phyloP scores from a whole-genome alignment of 73 alveolate genomes.

The Diophrys sp. region DNA sequence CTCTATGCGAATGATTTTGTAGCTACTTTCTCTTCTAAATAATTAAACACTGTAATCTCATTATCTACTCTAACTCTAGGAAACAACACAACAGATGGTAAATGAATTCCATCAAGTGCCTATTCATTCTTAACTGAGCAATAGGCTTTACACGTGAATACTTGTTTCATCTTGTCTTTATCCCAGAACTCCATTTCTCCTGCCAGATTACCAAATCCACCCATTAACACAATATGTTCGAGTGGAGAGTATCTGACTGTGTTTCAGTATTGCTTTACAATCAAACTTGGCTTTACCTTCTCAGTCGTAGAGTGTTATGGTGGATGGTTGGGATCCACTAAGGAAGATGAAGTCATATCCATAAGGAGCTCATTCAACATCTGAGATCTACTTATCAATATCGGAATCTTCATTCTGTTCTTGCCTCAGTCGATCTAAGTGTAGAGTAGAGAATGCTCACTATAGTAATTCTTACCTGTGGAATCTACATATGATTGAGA shows the following conservation, averaged over 20 bases:
- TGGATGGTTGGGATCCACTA: constrained; percentile 57
- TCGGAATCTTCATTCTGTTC: constrained; percentile 38
- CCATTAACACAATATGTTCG: constrained; percentile 43
- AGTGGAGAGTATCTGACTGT: constrained; percentile 64
- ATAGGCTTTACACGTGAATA: constrained; percentile 58
- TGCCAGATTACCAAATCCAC: constrained; percentile 77
- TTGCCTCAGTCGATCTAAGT: constrained; percentile 55
- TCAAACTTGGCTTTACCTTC: constrained; percentile 48
- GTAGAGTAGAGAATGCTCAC: constrained; percentile 62
- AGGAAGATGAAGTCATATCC: constrained; percentile 65
- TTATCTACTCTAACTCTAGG: constrained; percentile 80
- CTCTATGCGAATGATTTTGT: constrained; percentile 1
- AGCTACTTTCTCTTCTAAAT: constrained; percentile 13
- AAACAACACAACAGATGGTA: constrained; percentile 65
- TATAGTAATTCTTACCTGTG: constrained; percentile 73
- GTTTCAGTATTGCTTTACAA: constrained; percentile 57
- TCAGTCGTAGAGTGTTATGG: constrained; percentile 30
- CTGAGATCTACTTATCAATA: constrained; percentile 48
- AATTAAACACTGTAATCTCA: constrained; percentile 43
- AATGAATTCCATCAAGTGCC: constrained; percentile 71
- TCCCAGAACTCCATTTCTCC: constrained; percentile 60
- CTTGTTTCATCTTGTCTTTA: constrained; percentile 21
- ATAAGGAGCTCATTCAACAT: constrained; percentile 65
- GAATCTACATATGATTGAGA: constrained; percentile 66
- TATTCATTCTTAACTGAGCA: constrained; percentile 63